A percentile compares a stretch with the other conserved stretches of the same genome.
Evolutionary conservation across 306 rosid genomes (phyloP).

Genomic region (Chamaecrista fasciculata): DNA sequence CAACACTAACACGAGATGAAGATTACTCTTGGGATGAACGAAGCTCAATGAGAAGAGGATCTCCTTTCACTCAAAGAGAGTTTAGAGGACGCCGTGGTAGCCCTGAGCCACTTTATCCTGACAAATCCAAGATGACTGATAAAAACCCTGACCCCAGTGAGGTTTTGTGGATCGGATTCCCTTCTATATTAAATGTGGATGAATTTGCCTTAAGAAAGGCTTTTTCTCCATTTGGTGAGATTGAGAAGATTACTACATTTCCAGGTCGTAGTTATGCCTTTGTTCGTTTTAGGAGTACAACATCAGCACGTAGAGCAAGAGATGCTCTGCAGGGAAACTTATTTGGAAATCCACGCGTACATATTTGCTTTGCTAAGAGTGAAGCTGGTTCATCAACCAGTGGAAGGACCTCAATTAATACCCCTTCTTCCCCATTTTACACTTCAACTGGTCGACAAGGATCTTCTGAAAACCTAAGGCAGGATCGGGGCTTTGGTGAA

Average conservation of each 20-base stretch:
- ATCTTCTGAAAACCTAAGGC: slow-evolving; percentile 49
- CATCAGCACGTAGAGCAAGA: slow-evolving; percentile 74
- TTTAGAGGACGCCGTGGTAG: slow-evolving; percentile 54
- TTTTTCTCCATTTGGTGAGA: slow-evolving; percentile 88
- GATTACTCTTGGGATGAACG: slow-evolving; percentile 68
- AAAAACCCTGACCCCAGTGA: slow-evolving; percentile 87
- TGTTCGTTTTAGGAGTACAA: slow-evolving; percentile 66
- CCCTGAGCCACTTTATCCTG: slow-evolving; percentile 60
- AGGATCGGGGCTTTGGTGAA: slow-evolving; percentile 47
- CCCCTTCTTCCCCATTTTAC: slow-evolving; percentile 55
- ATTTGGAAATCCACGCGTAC: slow-evolving; percentile 93
- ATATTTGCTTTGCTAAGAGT: slow-evolving; percentile 92
- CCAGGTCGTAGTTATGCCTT: slow-evolving; percentile 97
- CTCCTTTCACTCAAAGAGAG: slow-evolving; percentile 67
- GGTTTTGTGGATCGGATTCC: slow-evolving; percentile 97
- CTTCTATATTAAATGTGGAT: slow-evolving; percentile 80
- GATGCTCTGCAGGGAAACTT: slow-evolving; percentile 82
- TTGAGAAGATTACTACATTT: slow-evolving; percentile 84
- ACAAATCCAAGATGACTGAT: slow-evolving; percentile 62
- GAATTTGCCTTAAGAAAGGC: slow-evolving; percentile 68
- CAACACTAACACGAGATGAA: slow-evolving; percentile 49
- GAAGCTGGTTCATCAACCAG: slow-evolving; percentile 69
- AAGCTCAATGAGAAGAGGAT: slow-evolving; percentile 51
- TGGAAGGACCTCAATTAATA: slow-evolving; percentile 63
- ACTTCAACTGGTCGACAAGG: slow-evolving; percentile 49